Conservation (phyloP, 768 basidiomycete species). For the Suillus bovinus region DNA sequence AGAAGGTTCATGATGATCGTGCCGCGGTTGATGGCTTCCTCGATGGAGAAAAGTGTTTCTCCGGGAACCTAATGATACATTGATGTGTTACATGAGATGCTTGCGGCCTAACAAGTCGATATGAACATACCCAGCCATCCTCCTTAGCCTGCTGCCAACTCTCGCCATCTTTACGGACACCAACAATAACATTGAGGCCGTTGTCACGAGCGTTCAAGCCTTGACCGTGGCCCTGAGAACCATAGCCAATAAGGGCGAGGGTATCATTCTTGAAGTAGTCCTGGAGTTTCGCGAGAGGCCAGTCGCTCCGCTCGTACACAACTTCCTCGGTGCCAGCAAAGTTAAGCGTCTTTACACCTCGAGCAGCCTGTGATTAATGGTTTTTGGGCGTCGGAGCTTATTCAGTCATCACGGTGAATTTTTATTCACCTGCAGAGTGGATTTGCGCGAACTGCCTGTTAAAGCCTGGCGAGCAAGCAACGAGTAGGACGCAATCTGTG, state of each 20-base stretch:
- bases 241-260: slow-evolving; percentile 98
- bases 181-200: slow-evolving; percentile 96
- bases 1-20: slow-evolving; percentile 99
- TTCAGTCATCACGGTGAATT: slow-evolving; percentile 2
- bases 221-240: slow-evolving; percentile 98
- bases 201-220: slow-evolving; percentile 99
- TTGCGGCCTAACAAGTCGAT: not conserved
- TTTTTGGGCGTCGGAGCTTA: not conserved
- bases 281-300: slow-evolving; percentile 97
- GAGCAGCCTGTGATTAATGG: slow-evolving; percentile 49
- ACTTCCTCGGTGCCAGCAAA: slow-evolving; percentile 93
- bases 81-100: not conserved
- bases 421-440: slow-evolving; percentile 38
- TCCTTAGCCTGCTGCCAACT: slow-evolving; percentile 94
- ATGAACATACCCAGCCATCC: slow-evolving; percentile 86
- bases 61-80: slow-evolving; percentile 70
- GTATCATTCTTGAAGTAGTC: slow-evolving; percentile 99
- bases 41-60: slow-evolving; percentile 96
- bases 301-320: slow-evolving; percentile 95
- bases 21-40: slow-evolving; percentile 93
- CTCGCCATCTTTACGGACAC: slow-evolving; percentile 96
- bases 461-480: slow-evolving; percentile 52
- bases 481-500: slow-evolving; percentile 66
- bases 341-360: slow-evolving; percentile 93
- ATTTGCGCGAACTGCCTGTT: slow-evolving; percentile 24